Evolutionary conservation across 2,329 filamentous ascomycete genomes (phyloP).

Genomic region (Didymella arachidicola): DNA sequence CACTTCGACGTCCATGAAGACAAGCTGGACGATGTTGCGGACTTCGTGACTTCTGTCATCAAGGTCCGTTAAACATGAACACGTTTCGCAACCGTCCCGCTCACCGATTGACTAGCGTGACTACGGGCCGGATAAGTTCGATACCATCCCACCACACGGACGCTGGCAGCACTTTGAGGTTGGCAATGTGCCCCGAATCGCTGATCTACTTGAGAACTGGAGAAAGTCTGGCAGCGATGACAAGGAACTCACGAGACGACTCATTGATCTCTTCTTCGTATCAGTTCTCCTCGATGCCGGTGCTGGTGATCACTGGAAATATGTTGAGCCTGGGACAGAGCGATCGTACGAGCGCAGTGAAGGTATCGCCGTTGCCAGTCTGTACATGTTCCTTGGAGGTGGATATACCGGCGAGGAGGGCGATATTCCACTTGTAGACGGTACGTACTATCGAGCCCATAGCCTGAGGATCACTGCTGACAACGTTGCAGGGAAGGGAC

Average conservation of each 20-base stretch:
- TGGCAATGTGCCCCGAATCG: conserved; percentile 74
- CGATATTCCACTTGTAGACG: conserved; percentile 67
- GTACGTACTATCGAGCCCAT: conserved; percentile 65
- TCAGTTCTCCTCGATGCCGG: conserved; percentile 86
- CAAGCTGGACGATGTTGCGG: conserved; percentile 80
- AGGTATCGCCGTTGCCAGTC: conserved; percentile 76
- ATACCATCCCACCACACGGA: conserved; percentile 71
- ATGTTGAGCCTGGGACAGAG: conserved; percentile 85
- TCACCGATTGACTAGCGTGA: conserved; percentile 62
- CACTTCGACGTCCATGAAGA: conserved; percentile 87
- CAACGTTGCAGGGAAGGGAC: conserved; percentile 58
- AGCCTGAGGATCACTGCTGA: conserved; percentile 6
- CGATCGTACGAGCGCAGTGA: conserved; percentile 83
- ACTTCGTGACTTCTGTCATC: conserved; percentile 86
- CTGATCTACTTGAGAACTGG: conserved; percentile 72
- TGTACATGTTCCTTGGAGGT: conserved; percentile 89
- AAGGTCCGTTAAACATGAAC: conserved; percentile 67
- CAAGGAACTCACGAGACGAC: conserved; percentile 73
- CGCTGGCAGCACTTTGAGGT: conserved; percentile 81
- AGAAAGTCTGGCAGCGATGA: conserved; percentile 62
- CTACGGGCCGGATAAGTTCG: conserved; percentile 65
- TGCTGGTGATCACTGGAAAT: conserved; percentile 86
- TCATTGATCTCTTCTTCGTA: conserved; percentile 79
- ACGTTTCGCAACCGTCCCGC: conserved; percentile 2
- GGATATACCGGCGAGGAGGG: conserved; percentile 79